Conservation (phyloP, 148 eudicot genomes). For the Rhododendron mucronatum region DNA sequence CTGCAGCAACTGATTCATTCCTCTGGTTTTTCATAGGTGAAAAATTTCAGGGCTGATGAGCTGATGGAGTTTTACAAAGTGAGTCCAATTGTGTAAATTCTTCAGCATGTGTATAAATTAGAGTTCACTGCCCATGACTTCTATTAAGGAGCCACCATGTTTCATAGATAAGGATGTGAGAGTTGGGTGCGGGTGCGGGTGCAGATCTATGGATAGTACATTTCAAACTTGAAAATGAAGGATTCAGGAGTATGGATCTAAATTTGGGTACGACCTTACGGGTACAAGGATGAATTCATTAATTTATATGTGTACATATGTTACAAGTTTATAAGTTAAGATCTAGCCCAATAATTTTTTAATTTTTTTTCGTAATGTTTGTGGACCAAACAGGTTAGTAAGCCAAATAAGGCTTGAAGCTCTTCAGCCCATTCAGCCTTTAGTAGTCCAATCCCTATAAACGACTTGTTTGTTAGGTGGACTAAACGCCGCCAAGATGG, state of each 20-base stretch:
- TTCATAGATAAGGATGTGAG: background rate
- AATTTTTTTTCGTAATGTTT: too few species aligned
- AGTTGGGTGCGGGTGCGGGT: background rate
- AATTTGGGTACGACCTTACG: background rate
- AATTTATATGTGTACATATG: background rate
- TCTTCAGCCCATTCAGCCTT: too few species aligned
- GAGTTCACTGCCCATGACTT: background rate
- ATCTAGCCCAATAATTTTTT: background rate
- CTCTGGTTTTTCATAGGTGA: constrained; percentile 36
- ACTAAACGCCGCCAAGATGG: background rate
- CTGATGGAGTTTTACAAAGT: constrained; percentile 95
- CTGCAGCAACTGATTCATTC: background rate
- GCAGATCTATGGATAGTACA: background rate
- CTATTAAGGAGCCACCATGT: background rate
- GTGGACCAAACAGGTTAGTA: background rate
- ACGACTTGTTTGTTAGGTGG: too few species aligned
- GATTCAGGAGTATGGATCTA: background rate
- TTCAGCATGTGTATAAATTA: background rate
- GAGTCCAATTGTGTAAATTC: constrained; percentile 2
- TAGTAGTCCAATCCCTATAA: too few species aligned
- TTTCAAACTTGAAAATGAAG: background rate
- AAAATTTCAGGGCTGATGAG: constrained; percentile 77
- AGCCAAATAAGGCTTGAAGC: background rate
- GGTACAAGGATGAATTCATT: background rate
- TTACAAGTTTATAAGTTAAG: background rate